Conservation (phyloP, 2,329 filamentous ascomycete species). For the Fusarium torulosum region DNA sequence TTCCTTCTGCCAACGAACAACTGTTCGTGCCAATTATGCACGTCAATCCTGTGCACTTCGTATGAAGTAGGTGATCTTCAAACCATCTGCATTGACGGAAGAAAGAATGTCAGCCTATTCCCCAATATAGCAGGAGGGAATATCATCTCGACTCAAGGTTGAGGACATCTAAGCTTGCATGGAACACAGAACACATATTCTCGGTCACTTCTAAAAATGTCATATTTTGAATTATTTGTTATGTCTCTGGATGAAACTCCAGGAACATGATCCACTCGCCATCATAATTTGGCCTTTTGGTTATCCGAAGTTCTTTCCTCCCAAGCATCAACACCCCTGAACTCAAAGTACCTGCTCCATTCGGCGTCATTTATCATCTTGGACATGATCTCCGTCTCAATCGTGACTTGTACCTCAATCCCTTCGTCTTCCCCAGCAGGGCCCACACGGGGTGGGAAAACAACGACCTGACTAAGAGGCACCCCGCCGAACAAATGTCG, state of each 20-base stretch:
- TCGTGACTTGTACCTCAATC: slow-evolving; percentile 50
- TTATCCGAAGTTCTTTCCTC: slow-evolving; percentile 1
- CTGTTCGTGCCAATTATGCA: not conserved
- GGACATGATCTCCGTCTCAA: slow-evolving; percentile 51
- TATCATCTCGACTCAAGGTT: too few species aligned
- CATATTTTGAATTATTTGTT: not conserved
- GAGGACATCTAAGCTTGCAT: too few species aligned
- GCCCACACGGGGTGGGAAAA: slow-evolving; percentile 51
- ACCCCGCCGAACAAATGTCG: slow-evolving; percentile 52
- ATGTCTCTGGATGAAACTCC: too few species aligned
- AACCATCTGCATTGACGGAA: too few species aligned
- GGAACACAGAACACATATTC: not conserved
- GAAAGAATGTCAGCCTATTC: too few species aligned
- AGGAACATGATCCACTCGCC: not conserved
- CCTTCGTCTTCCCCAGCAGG: slow-evolving; percentile 53
- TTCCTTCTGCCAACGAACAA: not conserved
- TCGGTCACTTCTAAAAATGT: not conserved
- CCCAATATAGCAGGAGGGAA: too few species aligned
- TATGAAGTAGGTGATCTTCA: not conserved
- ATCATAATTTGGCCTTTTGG: slow-evolving; percentile 12
- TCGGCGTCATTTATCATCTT: slow-evolving; percentile 52
- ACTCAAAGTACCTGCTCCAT: slow-evolving; percentile 55
- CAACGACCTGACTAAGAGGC: slow-evolving; percentile 43
- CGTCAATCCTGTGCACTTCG: not conserved
- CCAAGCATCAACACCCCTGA: slow-evolving; percentile 51